These are phyloP conservation scores for Halenospora varia DNA, from an alignment of 495 filamentous ascomycete genomes.

Conservation along the genomic window DNA sequence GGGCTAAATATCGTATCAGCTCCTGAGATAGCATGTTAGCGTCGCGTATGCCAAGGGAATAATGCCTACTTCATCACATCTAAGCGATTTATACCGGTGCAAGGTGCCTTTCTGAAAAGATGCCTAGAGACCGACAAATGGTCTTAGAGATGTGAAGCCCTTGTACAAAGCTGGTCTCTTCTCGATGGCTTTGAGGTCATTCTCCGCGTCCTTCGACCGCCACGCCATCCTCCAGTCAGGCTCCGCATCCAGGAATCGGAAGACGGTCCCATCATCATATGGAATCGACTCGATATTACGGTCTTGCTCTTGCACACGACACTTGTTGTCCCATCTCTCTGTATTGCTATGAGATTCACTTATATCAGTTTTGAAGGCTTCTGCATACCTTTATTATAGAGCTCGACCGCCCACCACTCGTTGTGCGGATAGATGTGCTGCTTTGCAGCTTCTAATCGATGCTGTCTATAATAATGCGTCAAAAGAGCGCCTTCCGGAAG, in stretches of 20 bases:
- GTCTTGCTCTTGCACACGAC: constrained; percentile 15
- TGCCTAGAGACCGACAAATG: constrained; percentile 15
- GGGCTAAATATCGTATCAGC: constrained; percentile 17
- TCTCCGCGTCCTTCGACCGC: constrained; percentile 18
- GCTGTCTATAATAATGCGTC: constrained; percentile 13
- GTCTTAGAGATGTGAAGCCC: constrained; percentile 17
- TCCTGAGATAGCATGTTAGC: constrained; percentile 13
- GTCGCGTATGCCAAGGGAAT: constrained; percentile 6
- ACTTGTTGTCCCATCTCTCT: constrained; percentile 19
- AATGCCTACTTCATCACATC: constrained; percentile 15
- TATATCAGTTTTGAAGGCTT: constrained; percentile 17
- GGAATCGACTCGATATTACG: constrained; percentile 19
- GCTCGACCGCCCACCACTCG: constrained; percentile 12
- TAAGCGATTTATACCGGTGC: constrained; percentile 16
- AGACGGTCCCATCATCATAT: constrained; percentile 16
- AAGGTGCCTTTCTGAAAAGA: constrained; percentile 20
- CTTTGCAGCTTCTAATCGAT: constrained; percentile 16
- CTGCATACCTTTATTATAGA: constrained; percentile 13
- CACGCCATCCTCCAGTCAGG: constrained; percentile 14
- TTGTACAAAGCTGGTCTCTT: constrained; percentile 17
- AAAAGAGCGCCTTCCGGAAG: constrained; percentile 16
- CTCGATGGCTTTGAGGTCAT: constrained; percentile 18
- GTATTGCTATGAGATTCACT: constrained; percentile 13
- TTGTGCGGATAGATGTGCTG: constrained; percentile 16
- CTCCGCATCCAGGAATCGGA: constrained; percentile 16